Evolutionary conservation across 2,329 filamentous ascomycete genomes (phyloP).

Genomic region (Periglandula ipomoeae): DNA sequence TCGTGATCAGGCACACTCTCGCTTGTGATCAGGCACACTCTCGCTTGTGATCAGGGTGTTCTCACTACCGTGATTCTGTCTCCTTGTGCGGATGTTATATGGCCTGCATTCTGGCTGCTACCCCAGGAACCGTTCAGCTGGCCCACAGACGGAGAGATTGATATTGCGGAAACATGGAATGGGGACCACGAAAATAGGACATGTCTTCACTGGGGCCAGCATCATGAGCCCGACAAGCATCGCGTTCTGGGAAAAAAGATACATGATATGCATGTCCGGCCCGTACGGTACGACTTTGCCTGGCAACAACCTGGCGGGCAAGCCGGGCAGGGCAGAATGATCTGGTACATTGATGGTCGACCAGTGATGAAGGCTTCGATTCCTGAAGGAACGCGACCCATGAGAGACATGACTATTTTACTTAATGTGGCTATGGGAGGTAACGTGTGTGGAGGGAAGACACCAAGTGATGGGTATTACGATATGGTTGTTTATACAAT

Average conservation of each 20-base stretch:
- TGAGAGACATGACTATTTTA: conserved; percentile 47
- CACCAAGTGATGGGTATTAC: conserved; percentile 43
- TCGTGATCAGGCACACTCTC: conserved; percentile 44
- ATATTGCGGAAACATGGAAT: conserved; percentile 55
- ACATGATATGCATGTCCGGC: conserved; percentile 34
- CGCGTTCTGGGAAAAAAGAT: conserved; percentile 43
- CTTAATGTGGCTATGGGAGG: conserved; percentile 56
- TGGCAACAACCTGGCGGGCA: conserved; percentile 40
- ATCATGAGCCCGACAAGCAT: conserved; percentile 47
- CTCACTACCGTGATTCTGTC: conserved; percentile 41
- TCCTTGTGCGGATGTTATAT: conserved; percentile 47
- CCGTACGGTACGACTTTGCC: conserved; percentile 45
- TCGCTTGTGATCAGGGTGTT: conserved; percentile 41
- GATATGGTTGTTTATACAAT: conserved; percentile 46
- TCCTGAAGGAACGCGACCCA: conserved; percentile 40
- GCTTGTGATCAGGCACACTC: conserved; percentile 39
- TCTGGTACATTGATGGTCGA: conserved; percentile 51
- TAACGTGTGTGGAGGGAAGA: conserved; percentile 44
- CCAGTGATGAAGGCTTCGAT: conserved; percentile 48
- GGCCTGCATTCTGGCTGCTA: conserved; percentile 54
- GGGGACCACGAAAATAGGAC: conserved; percentile 44
- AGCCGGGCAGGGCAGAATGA: conserved; percentile 35
- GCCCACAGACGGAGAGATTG: conserved; percentile 51
- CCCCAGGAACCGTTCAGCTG: conserved; percentile 48
- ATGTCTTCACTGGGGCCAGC: conserved; percentile 51